phyloP scores from a whole-genome alignment of 2,329 filamentous ascomycete genomes.

The Furcasterigmium sp. region DNA sequence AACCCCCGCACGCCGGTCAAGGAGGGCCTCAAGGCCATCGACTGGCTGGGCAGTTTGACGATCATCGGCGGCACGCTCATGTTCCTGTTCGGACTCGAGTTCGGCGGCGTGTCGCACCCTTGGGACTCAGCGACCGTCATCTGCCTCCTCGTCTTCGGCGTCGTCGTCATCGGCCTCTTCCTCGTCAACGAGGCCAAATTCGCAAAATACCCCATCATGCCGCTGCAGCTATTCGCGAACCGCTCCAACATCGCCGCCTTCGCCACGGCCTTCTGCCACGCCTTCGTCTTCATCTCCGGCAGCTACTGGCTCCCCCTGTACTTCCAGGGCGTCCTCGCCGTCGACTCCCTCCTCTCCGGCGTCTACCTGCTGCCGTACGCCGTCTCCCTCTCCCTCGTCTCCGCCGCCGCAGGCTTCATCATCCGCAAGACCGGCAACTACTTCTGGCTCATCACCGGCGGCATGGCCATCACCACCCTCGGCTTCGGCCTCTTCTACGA shows the following conservation, averaged over 20 bases:
- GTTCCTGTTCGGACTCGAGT: slow-evolving; percentile 65
- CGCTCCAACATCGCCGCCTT: slow-evolving; percentile 53
- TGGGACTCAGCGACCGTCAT: slow-evolving; percentile 59
- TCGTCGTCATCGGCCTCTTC: slow-evolving; percentile 43
- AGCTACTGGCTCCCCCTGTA: slow-evolving; percentile 71
- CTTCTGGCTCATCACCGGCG: slow-evolving; percentile 46
- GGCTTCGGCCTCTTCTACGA: slow-evolving; percentile 54
- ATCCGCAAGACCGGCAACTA: slow-evolving; percentile 54
- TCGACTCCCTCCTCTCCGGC: slow-evolving; percentile 55
- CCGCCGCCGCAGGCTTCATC: slow-evolving; percentile 33
- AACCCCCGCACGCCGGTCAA: slow-evolving; percentile 59
- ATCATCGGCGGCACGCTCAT: slow-evolving; percentile 63
- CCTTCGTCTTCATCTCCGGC: slow-evolving; percentile 56
- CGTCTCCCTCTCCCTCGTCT: slow-evolving; percentile 36
- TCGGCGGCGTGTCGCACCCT: slow-evolving; percentile 58
- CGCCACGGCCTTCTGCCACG: slow-evolving; percentile 37
- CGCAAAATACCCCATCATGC: slow-evolving; percentile 64
- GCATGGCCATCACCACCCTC: slow-evolving; percentile 49
- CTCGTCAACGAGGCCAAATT: slow-evolving; percentile 58
- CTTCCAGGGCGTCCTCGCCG: slow-evolving; percentile 62
- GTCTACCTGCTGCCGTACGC: slow-evolving; percentile 59
- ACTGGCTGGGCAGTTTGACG: slow-evolving; percentile 55
- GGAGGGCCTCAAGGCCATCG: slow-evolving; percentile 56
- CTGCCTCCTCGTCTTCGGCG: slow-evolving; percentile 57
- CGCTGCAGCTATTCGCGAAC: slow-evolving; percentile 53